Evolutionary conservation across 768 basidiomycete genomes (phyloP).

Genomic region (Mycena latifolia): DNA sequence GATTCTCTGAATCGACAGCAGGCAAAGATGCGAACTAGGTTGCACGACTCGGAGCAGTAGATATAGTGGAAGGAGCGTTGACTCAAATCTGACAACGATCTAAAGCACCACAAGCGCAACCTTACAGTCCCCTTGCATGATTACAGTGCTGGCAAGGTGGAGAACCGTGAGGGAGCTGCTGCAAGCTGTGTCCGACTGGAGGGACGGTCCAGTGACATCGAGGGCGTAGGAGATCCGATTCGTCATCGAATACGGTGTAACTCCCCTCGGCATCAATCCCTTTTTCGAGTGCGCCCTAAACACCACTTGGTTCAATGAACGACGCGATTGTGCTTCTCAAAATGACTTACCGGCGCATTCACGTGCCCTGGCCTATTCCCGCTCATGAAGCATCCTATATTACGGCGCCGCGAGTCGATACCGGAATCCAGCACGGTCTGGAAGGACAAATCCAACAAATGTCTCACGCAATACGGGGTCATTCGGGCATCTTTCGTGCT

Average conservation of each 20-base stretch:
- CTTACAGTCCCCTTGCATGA: constrained; percentile 50
- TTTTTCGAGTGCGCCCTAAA: no score
- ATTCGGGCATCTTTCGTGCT: constrained; percentile 11
- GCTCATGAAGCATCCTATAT: constrained; percentile 15
- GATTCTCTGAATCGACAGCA: no score
- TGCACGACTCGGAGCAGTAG: no score
- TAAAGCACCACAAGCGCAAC: constrained; percentile 55
- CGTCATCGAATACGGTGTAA: constrained; percentile 43
- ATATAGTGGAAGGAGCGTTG: no score
- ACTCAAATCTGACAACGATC: no score
- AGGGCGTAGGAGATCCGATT: constrained; percentile 46
- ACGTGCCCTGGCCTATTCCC: no score
- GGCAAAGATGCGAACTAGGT: no score
- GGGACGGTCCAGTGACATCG: constrained; percentile 46
- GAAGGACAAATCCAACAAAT: constrained; percentile 14
- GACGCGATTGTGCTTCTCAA: no score
- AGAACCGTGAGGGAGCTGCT: constrained; percentile 51
- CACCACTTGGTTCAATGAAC: no score
- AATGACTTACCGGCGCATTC: no score
- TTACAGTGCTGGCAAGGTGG: constrained; percentile 52
- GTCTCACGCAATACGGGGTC: constrained; percentile 4
- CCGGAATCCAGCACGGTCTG: constrained; percentile 14
- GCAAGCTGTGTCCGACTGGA: constrained; percentile 53
- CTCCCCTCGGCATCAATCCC: no score
- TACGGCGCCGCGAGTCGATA: constrained; percentile 3